phyloP scores from a whole-genome alignment of 352 stramenopile genomes.

The Phytophthora citrophthora region DNA sequence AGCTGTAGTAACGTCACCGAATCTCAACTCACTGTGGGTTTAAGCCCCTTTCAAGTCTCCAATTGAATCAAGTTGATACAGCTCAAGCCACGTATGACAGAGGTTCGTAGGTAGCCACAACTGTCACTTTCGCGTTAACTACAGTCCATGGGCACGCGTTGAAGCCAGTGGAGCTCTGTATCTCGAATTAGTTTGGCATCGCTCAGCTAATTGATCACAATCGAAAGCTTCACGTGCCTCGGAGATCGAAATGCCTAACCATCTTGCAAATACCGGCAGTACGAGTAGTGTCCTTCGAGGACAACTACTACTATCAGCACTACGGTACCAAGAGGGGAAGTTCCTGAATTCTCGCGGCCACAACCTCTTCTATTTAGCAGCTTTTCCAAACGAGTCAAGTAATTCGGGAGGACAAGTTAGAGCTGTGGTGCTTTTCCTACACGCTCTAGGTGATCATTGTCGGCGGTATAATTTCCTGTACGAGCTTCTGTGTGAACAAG shows the following conservation, averaged over 20 bases:
- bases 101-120: background rate
- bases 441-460: slow-evolving; percentile 49
- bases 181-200: background rate
- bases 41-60: too few relatives aligned
- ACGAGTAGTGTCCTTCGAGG: background rate
- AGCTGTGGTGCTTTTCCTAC: slow-evolving; percentile 51
- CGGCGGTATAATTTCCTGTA: slow-evolving; percentile 47
- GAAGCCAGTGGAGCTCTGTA: background rate
- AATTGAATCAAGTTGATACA: too few relatives aligned
- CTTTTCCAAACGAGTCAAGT: slow-evolving; percentile 27
- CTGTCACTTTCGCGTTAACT: background rate
- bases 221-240: background rate
- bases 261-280: background rate
- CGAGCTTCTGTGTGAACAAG: slow-evolving; percentile 39
- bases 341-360: slow-evolving; percentile 43
- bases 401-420: slow-evolving; percentile 11
- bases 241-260: background rate
- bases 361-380: slow-evolving; percentile 41
- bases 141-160: background rate
- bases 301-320: slow-evolving; percentile 16
- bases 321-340: slow-evolving; percentile 38
- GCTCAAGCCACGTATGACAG: background rate
- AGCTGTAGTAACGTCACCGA: background rate
- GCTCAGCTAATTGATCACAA: background rate
- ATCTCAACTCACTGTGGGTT: too few relatives aligned